These are phyloP conservation scores for Talaromyces sp. DNA, from an alignment of 2,329 filamentous ascomycete species.

Conservation along the genomic window DNA sequence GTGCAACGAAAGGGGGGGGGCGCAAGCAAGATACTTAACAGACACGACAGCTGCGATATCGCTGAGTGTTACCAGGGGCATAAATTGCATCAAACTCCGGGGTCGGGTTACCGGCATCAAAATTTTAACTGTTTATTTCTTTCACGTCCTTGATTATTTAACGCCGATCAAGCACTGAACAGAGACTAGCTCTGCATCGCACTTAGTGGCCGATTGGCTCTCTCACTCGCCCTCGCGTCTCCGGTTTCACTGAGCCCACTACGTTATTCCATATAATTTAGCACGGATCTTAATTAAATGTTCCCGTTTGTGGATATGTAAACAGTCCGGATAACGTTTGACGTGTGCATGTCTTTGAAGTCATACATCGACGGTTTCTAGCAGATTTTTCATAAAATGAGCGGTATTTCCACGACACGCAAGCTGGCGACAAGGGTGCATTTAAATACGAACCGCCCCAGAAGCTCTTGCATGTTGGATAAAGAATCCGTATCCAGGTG, in stretches of 20 bases:
- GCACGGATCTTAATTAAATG: too few species aligned
- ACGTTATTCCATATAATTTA: too few species aligned
- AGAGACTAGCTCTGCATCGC: not conserved
- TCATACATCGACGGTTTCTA: too few species aligned
- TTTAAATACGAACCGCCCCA: not conserved
- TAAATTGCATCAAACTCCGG: not conserved
- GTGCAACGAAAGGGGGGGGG: not conserved
- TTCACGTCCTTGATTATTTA: not conserved
- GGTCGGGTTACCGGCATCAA: not conserved
- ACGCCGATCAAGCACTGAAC: not conserved
- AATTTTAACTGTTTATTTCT: not conserved
- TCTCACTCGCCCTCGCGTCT: not conserved
- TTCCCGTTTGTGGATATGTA: too few species aligned
- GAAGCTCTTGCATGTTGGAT: not conserved
- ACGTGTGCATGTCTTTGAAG: too few species aligned
- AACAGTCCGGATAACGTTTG: too few species aligned
- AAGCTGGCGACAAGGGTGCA: not conserved
- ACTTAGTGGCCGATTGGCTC: not conserved
- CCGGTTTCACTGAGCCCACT: too few species aligned
- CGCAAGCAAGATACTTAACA: not conserved
- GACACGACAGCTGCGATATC: not conserved
- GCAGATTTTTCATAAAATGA: not conserved
- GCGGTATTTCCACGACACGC: not conserved
- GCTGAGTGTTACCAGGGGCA: too few species aligned
- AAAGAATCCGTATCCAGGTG: not conserved